A percentile compares a stretch with the other conserved stretches of the same genome.
phyloP scores from a whole-genome alignment of 208 protist species.

The Crithidia sp. region DNA sequence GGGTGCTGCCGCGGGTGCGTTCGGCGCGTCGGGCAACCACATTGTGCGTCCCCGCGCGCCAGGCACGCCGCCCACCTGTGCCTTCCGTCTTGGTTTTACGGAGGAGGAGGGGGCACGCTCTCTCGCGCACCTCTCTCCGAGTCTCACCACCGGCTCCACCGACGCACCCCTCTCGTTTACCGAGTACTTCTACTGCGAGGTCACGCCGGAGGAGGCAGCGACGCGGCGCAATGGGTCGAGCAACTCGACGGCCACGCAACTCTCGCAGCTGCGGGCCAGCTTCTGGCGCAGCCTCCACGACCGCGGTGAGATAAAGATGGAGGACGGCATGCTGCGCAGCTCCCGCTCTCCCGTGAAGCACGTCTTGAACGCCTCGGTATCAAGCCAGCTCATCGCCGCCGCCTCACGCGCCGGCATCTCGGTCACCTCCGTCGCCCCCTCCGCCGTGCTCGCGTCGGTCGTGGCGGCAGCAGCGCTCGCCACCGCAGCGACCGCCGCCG shows the following conservation, averaged over 20 bases:
- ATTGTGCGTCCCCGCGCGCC: neutral
- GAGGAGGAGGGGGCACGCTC: neutral
- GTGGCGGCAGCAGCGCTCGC: no score
- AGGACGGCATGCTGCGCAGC: slow-evolving; percentile 14
- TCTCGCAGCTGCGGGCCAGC: slow-evolving; percentile 28
- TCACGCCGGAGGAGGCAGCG: neutral
- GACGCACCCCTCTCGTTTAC: slow-evolving; percentile 27
- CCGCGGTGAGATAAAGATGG: neutral
- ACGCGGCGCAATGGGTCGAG: slow-evolving; percentile 16
- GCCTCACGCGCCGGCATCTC: neutral
- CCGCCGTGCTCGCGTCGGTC: no score
- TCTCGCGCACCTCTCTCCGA: slow-evolving; percentile 14
- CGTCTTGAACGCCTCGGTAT: neutral
- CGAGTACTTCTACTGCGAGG: slow-evolving; percentile 21
- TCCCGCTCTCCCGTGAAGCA: neutral
- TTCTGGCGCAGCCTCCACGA: slow-evolving; percentile 30
- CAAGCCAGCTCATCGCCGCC: neutral
- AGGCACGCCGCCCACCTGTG: neutral
- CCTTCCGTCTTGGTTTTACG: no score
- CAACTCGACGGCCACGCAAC: slow-evolving; percentile 24
- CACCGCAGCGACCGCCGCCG: neutral
- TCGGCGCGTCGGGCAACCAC: neutral
- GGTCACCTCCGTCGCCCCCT: neutral
- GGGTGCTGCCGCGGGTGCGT: neutral
- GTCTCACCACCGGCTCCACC: slow-evolving; percentile 16